These are phyloP conservation scores for Dispira parvispora DNA, from an alignment of 192 early-diverging fungal genomes.

Conservation along the genomic window DNA sequence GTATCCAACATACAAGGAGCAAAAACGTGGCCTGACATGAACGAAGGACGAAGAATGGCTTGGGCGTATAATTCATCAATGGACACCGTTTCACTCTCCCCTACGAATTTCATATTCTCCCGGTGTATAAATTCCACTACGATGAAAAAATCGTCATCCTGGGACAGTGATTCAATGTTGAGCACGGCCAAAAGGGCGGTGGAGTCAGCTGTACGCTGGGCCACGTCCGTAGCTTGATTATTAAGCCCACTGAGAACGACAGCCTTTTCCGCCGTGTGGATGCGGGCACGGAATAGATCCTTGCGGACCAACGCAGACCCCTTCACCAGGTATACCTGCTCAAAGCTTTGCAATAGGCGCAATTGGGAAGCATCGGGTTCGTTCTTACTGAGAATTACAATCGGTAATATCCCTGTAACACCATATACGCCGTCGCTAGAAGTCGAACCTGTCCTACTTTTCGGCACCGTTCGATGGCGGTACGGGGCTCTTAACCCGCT, in stretches of 20 bases:
- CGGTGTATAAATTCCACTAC: conserved; percentile 53
- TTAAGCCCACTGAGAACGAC: conserved; percentile 39
- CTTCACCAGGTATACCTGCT: conserved; percentile 30
- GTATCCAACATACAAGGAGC: conserved; percentile 53
- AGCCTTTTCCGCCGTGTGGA: conserved; percentile 31
- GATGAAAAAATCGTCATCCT: conserved; percentile 35
- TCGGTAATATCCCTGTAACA: conserved; percentile 13
- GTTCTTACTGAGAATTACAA: conserved; percentile 38
- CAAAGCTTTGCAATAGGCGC: conserved; percentile 28
- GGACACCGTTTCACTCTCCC: conserved; percentile 36
- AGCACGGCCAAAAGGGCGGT: conserved; percentile 42
- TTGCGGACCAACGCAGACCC: conserved; percentile 38
- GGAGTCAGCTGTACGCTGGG: conserved; percentile 38
- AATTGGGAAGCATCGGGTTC: conserved; percentile 24
- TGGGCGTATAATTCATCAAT: conserved; percentile 41
- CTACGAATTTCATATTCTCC: conserved; percentile 64
- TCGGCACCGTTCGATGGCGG: conserved; percentile 25
- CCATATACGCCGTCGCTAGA: not conserved
- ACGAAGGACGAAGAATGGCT: conserved; percentile 43
- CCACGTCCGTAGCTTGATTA: conserved; percentile 19
- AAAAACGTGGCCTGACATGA: conserved; percentile 56
- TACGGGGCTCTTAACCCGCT: conserved; percentile 36
- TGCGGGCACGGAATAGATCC: conserved; percentile 38
- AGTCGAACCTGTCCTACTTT: conserved; percentile 7
- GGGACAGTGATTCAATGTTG: conserved; percentile 42